Evolutionary conservation across 768 basidiomycete genomes (phyloP).

Genomic region (Mycena filopes): DNA sequence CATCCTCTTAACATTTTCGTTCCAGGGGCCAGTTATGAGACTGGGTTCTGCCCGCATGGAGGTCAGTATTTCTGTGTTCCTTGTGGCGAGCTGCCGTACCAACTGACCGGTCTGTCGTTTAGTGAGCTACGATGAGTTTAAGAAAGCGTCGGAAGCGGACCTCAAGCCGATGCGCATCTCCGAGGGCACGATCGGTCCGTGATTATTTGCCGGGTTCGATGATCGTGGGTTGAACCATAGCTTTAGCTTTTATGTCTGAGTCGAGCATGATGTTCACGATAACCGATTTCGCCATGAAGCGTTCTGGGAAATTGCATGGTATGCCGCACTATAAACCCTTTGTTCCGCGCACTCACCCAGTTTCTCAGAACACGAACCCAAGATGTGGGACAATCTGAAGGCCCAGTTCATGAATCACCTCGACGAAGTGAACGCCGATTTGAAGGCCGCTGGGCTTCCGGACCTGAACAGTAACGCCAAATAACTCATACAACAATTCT

Average conservation of each 20-base stretch:
- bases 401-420: conserved; percentile 68
- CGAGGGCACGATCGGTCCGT: conserved; percentile 63
- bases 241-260: conserved; percentile 71
- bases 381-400: conserved; percentile 73
- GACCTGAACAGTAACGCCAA: conserved; percentile 29
- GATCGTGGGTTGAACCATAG: neutral
- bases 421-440: conserved; percentile 62
- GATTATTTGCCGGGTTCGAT: neutral
- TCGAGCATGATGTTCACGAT: conserved; percentile 70
- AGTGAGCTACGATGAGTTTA: conserved; percentile 72
- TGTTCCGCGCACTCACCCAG: neutral
- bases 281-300: conserved; percentile 72
- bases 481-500: neutral
- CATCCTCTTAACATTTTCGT: neutral
- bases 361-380: conserved; percentile 64
- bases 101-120: neutral
- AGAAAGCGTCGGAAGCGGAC: conserved; percentile 64
- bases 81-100: neutral
- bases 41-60: conserved; percentile 73
- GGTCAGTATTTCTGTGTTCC: conserved; percentile 48
- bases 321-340: conserved; percentile 29
- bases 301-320: conserved; percentile 70
- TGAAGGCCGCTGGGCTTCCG: conserved; percentile 54
- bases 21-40: conserved; percentile 66
- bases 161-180: conserved; percentile 61